Percentiles rank a stretch among this genome's conserved stretches.
Conservation (phyloP, 2,329 filamentous ascomycete species). For the Lojkania enalia region DNA sequence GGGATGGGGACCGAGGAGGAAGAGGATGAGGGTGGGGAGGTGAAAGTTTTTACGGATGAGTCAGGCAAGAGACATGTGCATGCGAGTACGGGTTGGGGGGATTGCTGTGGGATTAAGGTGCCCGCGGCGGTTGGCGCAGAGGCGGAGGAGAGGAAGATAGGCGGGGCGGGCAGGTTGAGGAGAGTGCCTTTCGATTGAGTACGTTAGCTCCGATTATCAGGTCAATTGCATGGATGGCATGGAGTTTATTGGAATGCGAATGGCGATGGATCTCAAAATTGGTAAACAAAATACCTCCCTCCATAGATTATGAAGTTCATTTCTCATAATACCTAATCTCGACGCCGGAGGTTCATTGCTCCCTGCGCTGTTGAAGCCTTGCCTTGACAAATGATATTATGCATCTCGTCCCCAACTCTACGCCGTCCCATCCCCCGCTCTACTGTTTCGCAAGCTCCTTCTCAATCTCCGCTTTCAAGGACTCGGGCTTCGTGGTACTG, state of each 20-base stretch:
- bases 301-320: too few relatives aligned
- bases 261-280: too few relatives aligned
- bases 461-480: constrained; percentile 73
- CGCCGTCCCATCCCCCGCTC: too few relatives aligned
- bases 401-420: too few relatives aligned
- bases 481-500: constrained; percentile 83
- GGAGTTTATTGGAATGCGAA: too few relatives aligned
- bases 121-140: constrained; percentile 91
- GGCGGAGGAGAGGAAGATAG: constrained; percentile 80
- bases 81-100: constrained; percentile 74
- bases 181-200: constrained; percentile 78
- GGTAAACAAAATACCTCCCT: too few relatives aligned
- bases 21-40: constrained; percentile 52
- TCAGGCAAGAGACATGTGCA: constrained; percentile 72
- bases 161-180: constrained; percentile 62
- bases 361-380: too few relatives aligned
- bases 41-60: constrained; percentile 62
- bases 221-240: too few relatives aligned
- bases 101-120: constrained; percentile 97
- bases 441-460: constrained; percentile 63
- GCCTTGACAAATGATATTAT: too few relatives aligned
- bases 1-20: constrained; percentile 51
- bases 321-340: too few relatives aligned
- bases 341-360: too few relatives aligned
- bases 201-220: too few relatives aligned